Base-by-base conservation (phyloP, 495 filamentous ascomycete species). In the Podospora pseudopauciseta region DNA sequence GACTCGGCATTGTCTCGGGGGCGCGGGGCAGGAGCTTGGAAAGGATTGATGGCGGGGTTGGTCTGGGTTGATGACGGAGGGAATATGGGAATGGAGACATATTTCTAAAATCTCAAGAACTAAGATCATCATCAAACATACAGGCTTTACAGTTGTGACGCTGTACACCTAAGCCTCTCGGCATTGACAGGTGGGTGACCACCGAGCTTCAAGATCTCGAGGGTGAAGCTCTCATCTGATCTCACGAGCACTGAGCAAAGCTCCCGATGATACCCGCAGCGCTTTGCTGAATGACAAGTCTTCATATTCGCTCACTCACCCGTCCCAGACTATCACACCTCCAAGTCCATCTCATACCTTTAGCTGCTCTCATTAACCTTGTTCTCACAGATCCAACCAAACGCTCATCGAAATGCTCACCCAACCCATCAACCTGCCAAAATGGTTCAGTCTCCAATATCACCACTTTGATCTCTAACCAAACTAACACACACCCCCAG, bases 401-500 rank as follows among this genome's bases (percentile, higher is more conserved):
- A 49, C 39, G 13, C 15, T 16, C 34, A 54, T 32, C 65, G 76
- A 70, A 19, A 85, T 83, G 79, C 79, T 88, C 34, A 76, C 81
- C 19, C 72, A 74, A 56, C 89, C 89, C 19, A 74, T 95, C 60
- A 95, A 96, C 73, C 83, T 96, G 59, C 92, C 92, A 3, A 94
- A 92, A 86, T 96, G 92, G 92, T 93, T 93, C 16, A 53, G 39
- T 27, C 20, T 32, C 34, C 60, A 32, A 67, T 54, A 49, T 11
- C 13, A 16, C 39, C 39, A 15, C 53, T 58, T 26, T 58, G 7
- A 58, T 58, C 66, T 16, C 67, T 65, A 75, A 27, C 71, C 65
- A 49, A 68, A 67, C 62, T 58, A 34, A 58, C 66, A 58, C 62
- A 53, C 30, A 71, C 20, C 64, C 55, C 19, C 72, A 99, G 95